These are phyloP conservation scores for Singerocomus inundabilis DNA, from an alignment of 1,284 basidiomycete genomes.

Conservation along the genomic window DNA sequence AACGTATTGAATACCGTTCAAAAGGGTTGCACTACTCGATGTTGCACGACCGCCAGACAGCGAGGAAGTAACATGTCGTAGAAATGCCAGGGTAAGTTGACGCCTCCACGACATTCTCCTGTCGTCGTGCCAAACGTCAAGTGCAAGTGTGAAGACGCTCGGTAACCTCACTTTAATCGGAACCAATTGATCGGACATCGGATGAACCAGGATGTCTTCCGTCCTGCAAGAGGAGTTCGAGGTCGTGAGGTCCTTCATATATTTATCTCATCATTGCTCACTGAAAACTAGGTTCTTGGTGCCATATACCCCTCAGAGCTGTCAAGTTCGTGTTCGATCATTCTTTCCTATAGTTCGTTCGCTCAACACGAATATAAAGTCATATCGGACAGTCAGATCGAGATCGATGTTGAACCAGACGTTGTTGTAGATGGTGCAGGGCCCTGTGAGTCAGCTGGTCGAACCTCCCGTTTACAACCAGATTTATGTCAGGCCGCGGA, in stretches of 20 bases:
- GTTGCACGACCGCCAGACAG: background rate
- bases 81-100: constrained; percentile 14
- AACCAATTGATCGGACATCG: constrained; percentile 26
- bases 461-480: constrained; percentile 11
- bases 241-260: constrained; percentile 44
- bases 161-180: constrained; percentile 17
- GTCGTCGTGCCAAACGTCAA: background rate
- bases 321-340: constrained; percentile 66
- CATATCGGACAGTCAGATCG: constrained; percentile 77
- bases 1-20: constrained; percentile 9
- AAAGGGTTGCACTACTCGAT: background rate
- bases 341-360: constrained; percentile 28
- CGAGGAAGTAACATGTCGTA: constrained; percentile 13
- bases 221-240: constrained; percentile 85
- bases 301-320: constrained; percentile 95
- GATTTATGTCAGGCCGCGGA: constrained; percentile 23
- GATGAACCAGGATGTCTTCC: constrained; percentile 47
- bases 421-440: constrained; percentile 62
- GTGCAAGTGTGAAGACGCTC: constrained; percentile 8
- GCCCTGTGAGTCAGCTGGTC: constrained; percentile 47
- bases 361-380: constrained; percentile 67
- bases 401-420: constrained; percentile 89
- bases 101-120: constrained; percentile 24
- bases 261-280: constrained; percentile 10
- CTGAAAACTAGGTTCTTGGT: constrained; percentile 74